Percentiles rank a stretch among this genome's conserved stretches.
Conservation (phyloP, 169 alveolate genomes). For the Plasmodium adleri region DNA sequence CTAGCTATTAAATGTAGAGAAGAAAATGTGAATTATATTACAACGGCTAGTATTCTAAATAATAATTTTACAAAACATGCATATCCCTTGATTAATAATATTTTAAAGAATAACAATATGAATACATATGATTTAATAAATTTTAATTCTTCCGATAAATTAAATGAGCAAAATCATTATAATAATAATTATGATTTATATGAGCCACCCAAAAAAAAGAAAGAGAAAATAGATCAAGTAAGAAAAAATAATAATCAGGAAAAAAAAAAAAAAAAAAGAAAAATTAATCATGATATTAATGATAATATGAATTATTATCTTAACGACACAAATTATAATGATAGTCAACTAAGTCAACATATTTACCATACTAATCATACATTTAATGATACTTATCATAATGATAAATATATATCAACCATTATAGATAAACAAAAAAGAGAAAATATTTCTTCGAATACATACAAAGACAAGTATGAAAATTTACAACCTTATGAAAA, state of each 20-base stretch:
- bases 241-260: not conserved
- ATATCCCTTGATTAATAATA: slow-evolving; percentile 7
- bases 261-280: not conserved
- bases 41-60: slow-evolving; percentile 2
- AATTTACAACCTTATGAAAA: not conserved
- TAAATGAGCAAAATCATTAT: not conserved
- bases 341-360: too few relatives aligned
- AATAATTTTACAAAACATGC: not conserved
- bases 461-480: not conserved
- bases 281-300: not conserved
- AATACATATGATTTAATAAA: not conserved
- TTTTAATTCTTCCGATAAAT: not conserved
- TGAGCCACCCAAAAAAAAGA: not conserved
- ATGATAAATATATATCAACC: too few relatives aligned
- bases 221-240: not conserved
- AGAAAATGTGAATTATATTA: slow-evolving; percentile 20
- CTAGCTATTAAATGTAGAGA: slow-evolving; percentile 85
- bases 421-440: too few relatives aligned
- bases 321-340: too few relatives aligned
- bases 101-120: not conserved
- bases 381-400: too few relatives aligned
- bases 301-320: not conserved
- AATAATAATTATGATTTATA: not conserved
- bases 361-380: too few relatives aligned
- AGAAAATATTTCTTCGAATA: not conserved